Conservation (phyloP, 2,329 filamentous ascomycete genomes). For the Colletotrichum orbiculare region DNA sequence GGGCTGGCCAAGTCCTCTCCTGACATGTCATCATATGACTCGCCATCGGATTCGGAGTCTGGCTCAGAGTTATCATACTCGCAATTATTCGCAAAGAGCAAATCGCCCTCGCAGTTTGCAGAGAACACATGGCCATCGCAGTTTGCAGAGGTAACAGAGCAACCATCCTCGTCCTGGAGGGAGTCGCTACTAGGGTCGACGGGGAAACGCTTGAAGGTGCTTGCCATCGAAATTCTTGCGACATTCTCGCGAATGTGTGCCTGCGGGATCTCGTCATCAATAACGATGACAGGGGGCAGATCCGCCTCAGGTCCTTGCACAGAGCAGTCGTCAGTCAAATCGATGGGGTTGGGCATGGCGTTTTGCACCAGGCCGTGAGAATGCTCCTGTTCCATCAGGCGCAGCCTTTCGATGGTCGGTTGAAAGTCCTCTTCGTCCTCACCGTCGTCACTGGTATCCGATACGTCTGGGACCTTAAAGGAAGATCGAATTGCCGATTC, state of each 20-base stretch:
- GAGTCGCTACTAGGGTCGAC: too few species aligned
- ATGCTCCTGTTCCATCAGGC: constrained; percentile 5
- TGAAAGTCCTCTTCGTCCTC: constrained; percentile 39
- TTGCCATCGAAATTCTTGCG: too few species aligned
- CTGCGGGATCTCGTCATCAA: constrained; percentile 9
- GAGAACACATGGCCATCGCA: too few species aligned
- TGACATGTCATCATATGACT: constrained; percentile 14
- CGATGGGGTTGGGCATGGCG: constrained; percentile 12
- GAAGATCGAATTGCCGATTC: not conserved
- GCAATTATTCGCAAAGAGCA: too few species aligned
- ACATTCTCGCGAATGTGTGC: not conserved
- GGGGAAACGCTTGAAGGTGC: too few species aligned
- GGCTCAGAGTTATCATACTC: not conserved
- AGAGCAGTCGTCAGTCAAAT: constrained; percentile 7
- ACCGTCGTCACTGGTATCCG: constrained; percentile 45
- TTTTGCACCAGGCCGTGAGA: not conserved
- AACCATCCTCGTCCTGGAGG: too few species aligned
- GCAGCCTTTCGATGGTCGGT: constrained; percentile 20
- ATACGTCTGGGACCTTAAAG: constrained; percentile 57
- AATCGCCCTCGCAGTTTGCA: too few species aligned
- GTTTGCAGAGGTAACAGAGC: too few species aligned
- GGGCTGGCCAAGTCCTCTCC: not conserved
- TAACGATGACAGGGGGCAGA: not conserved
- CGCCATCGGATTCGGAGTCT: constrained; percentile 5
- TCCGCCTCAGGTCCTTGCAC: too few species aligned